phyloP scores from a whole-genome alignment of 1,284 basidiomycete genomes.

The Microbotryomycetes sp. region DNA sequence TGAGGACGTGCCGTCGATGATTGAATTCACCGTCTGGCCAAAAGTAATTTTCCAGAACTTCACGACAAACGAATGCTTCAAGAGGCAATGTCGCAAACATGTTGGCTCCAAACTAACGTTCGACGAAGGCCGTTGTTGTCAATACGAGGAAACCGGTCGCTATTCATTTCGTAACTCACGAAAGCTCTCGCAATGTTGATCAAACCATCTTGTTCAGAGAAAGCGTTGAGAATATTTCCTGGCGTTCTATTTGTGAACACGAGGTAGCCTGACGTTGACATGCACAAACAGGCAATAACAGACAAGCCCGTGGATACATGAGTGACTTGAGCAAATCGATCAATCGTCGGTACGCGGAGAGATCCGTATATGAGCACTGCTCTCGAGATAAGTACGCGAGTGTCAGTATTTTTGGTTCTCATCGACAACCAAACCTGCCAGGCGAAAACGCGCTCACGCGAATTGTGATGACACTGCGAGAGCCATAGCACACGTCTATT shows the following conservation, averaged over 20 bases:
- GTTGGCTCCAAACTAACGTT: slow-evolving; percentile 70
- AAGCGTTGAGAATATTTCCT: slow-evolving; percentile 92
- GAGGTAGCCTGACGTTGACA: slow-evolving; percentile 84
- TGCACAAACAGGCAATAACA: slow-evolving; percentile 68
- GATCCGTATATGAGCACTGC: slow-evolving; percentile 96
- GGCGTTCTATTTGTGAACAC: slow-evolving; percentile 69
- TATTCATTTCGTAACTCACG: slow-evolving; percentile 14
- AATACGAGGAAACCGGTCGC: background rate
- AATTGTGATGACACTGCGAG: slow-evolving; percentile 33
- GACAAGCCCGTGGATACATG: slow-evolving; percentile 82
- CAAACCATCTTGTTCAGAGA: slow-evolving; percentile 55
- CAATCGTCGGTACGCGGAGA: slow-evolving; percentile 83
- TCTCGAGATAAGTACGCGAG: slow-evolving; percentile 2
- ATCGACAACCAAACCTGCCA: background rate
- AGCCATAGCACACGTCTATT: background rate
- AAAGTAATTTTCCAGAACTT: slow-evolving; percentile 90
- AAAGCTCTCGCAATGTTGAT: slow-evolving; percentile 28
- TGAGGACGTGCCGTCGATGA: slow-evolving; percentile 76
- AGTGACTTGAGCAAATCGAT: slow-evolving; percentile 87
- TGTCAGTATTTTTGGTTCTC: too few species aligned
- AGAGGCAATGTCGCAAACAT: slow-evolving; percentile 96
- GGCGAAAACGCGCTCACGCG: slow-evolving; percentile 5
- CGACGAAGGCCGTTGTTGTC: background rate
- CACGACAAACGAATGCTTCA: slow-evolving; percentile 88
- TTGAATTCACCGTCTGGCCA: slow-evolving; percentile 70